A percentile compares a stretch with the other conserved stretches of the same genome.
These are phyloP conservation scores for Colletotrichum costaricense DNA, from an alignment of 2,329 filamentous ascomycete species.

Conservation along the genomic window DNA sequence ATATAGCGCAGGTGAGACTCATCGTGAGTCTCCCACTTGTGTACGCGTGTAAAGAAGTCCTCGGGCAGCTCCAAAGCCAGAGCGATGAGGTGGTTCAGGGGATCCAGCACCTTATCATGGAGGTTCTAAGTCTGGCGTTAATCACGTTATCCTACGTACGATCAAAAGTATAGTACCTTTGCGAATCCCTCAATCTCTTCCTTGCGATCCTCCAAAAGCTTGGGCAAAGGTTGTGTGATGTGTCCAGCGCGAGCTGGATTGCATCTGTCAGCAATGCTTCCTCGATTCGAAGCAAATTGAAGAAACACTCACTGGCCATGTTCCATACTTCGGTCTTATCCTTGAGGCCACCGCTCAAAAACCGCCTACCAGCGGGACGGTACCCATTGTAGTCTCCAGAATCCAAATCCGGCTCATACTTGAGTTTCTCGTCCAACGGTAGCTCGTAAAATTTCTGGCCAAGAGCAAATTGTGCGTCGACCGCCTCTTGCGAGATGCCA, in stretches of 20 bases:
- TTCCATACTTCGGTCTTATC: slow-evolving; percentile 53
- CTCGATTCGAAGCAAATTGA: background rate
- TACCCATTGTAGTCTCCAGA: slow-evolving; percentile 69
- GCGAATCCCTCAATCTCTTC: slow-evolving; percentile 67
- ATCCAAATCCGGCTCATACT: slow-evolving; percentile 60
- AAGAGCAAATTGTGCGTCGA: slow-evolving; percentile 69
- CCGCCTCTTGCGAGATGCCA: slow-evolving; percentile 66
- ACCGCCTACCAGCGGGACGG: slow-evolving; percentile 56
- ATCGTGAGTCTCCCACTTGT: slow-evolving; percentile 67
- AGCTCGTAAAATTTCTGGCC: slow-evolving; percentile 65
- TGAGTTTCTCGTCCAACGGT: slow-evolving; percentile 69
- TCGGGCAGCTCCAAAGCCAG: slow-evolving; percentile 69
- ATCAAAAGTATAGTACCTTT: slow-evolving; percentile 45
- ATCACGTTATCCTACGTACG: background rate
- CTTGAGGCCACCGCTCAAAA: slow-evolving; percentile 49
- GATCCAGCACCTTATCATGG: slow-evolving; percentile 66
- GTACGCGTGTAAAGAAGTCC: slow-evolving; percentile 64
- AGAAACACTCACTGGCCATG: slow-evolving; percentile 45
- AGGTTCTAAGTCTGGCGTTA: slow-evolving; percentile 32
- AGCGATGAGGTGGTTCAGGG: slow-evolving; percentile 69
- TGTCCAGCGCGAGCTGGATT: slow-evolving; percentile 43
- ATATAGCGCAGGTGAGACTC: slow-evolving; percentile 74
- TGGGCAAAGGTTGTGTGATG: slow-evolving; percentile 48
- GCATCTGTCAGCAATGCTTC: background rate
- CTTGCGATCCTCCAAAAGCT: slow-evolving; percentile 59